A percentile compares a stretch with the other conserved stretches of the same genome.
Conservation (phyloP, 177 flowering plant species). For the Vitis hybrid region DNA sequence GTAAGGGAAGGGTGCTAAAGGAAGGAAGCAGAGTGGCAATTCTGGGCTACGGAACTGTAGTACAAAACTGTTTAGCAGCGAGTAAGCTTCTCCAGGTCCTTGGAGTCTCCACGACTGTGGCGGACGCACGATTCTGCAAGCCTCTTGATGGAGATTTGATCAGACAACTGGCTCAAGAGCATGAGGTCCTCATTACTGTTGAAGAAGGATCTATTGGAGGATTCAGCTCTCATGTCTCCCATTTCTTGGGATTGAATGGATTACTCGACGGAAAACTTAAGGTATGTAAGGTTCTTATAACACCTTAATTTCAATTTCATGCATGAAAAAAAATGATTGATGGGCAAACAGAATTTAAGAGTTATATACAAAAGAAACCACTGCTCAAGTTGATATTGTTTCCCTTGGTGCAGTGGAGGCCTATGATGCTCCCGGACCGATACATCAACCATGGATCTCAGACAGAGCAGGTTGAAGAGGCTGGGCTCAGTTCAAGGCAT, state of each 20-base stretch:
- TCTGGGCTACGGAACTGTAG: slow-evolving; percentile 41
- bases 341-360: too few species aligned
- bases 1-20: slow-evolving; percentile 45
- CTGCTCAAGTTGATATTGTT: background rate
- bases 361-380: too few species aligned
- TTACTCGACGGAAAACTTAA: slow-evolving; percentile 48
- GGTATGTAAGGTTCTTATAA: slow-evolving; percentile 13
- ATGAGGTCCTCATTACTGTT: slow-evolving; percentile 46
- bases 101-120: slow-evolving; percentile 34
- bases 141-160: slow-evolving; percentile 46
- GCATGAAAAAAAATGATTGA: too few species aligned
- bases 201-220: slow-evolving; percentile 62
- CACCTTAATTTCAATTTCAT: background rate
- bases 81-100: slow-evolving; percentile 25
- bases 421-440: slow-evolving; percentile 54
- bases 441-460: slow-evolving; percentile 60
- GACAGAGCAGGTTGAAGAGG: slow-evolving; percentile 46
- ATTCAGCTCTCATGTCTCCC: slow-evolving; percentile 47
- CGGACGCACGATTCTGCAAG: slow-evolving; percentile 59
- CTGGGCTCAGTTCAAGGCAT: slow-evolving; percentile 47
- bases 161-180: slow-evolving; percentile 33
- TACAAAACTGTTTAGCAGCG: slow-evolving; percentile 40
- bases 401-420: slow-evolving; percentile 46
- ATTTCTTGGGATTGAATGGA: slow-evolving; percentile 44
- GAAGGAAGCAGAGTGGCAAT: slow-evolving; percentile 49